A percentile compares a stretch with the other conserved stretches of the same genome.
Evolutionary conservation across 2,329 filamentous ascomycete genomes (phyloP).

Genomic region (Trichoderma koningii): DNA sequence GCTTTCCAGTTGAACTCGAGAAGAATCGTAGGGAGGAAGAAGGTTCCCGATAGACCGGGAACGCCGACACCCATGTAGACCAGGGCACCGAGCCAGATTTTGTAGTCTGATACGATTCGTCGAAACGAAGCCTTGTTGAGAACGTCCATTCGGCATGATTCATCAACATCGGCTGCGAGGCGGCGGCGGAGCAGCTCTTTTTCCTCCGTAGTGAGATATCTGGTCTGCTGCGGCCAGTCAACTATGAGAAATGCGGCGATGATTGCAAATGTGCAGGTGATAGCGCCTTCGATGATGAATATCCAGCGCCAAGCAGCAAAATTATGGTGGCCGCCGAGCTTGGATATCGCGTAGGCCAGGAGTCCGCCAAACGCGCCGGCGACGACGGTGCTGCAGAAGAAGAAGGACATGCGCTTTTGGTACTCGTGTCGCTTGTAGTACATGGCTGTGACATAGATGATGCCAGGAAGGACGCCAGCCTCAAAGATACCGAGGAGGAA

Average conservation of each 20-base stretch:
- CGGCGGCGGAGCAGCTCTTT: slow-evolving; percentile 34
- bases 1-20: slow-evolving; percentile 41
- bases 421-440: slow-evolving; percentile 64
- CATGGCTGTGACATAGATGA: slow-evolving; percentile 58
- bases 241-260: slow-evolving; percentile 37
- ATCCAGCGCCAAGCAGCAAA: slow-evolving; percentile 68
- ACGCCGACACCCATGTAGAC: slow-evolving; percentile 46
- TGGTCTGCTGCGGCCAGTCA: slow-evolving; percentile 41
- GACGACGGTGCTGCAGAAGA: slow-evolving; percentile 58
- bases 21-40: slow-evolving; percentile 46
- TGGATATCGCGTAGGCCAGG: slow-evolving; percentile 60
- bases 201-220: slow-evolving; percentile 36
- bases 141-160: slow-evolving; percentile 53
- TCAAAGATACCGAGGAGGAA: slow-evolving; percentile 53
- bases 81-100: slow-evolving; percentile 46
- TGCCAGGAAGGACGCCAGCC: slow-evolving; percentile 63
- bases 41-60: slow-evolving; percentile 47
- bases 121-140: slow-evolving; percentile 50
- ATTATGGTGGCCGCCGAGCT: slow-evolving; percentile 59
- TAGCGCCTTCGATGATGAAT: slow-evolving; percentile 68
- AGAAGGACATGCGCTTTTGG: slow-evolving; percentile 62
- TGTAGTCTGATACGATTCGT: slow-evolving; percentile 51
- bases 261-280: slow-evolving; percentile 43
- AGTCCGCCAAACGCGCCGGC: slow-evolving; percentile 65
- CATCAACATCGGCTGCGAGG: slow-evolving; percentile 46